Evolutionary conservation across 441 rosid genomes (phyloP), one percentile per base, ranked within the genome.

Genomic region (Adansonia rubrostipa): DNA sequence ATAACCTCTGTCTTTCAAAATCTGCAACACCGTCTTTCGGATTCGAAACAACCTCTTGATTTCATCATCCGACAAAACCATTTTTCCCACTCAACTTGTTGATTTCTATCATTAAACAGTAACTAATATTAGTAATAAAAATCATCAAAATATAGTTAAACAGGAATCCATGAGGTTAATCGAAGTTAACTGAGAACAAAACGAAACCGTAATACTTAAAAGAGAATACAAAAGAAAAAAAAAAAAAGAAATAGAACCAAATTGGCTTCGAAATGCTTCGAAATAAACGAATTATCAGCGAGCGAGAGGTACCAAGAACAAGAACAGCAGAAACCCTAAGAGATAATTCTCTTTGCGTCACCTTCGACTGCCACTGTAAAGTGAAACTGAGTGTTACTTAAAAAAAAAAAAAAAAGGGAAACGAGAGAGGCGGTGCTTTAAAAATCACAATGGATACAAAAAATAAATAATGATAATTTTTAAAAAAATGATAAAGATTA

Each of bases 1-100:
- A 77, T 96, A 96, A 33, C 92, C 94, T 56, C 97, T 82, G 77
- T 96, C 98, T 78, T 81, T 90, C 33, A 96, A 86, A 94, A 96
- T 94, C 78, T 92, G 93, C 95, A 91, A 75, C 77, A 92, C 92
- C 40, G 95, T 94, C 84, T 67, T 87, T 8, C 88, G 91, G 62
- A 92, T 89, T 82, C 93, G 87, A 74, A 68, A 85, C 0, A 96
- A 86, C 80, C 88, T 80, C 81, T 82, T 91, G 65, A 89, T 80
- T 80, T 92, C 98, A 22, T 91, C 97, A 22, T 94, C 98, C 0
- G 93, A 69, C 9, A 92, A 77, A 44, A 78, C 69, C 96, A 89
- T 92, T 36, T 81, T 82, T 44, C 14, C 2, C 65, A 40, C 42
- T 33, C 24, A 9, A 10, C 11, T 20, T 22, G 11, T 7, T 20